phyloP scores from a whole-genome alignment of 2,329 filamentous ascomycete species.

The Microcera coccophila region DNA sequence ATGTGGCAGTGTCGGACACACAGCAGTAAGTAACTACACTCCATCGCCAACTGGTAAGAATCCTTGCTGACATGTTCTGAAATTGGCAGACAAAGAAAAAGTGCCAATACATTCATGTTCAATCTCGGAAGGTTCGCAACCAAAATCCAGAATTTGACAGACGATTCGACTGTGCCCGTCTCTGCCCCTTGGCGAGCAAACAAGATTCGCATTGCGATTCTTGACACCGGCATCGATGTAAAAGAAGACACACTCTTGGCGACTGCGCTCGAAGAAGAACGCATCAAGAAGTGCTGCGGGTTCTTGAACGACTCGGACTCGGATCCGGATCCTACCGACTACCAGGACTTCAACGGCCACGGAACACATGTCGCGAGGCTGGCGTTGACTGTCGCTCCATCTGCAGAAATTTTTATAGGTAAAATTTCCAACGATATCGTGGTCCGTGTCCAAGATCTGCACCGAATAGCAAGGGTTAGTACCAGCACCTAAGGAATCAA shows the following conservation, averaged over 20 bases:
- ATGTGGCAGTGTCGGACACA: no score
- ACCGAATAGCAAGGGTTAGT: slow-evolving; percentile 5
- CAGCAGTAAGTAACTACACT: no score
- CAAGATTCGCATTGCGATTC: slow-evolving; percentile 1
- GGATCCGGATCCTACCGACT: no score
- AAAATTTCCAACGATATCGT: slow-evolving; percentile 3
- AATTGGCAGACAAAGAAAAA: no score
- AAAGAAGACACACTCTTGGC: background rate
- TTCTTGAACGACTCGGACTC: background rate
- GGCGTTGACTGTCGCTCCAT: slow-evolving; percentile 1
- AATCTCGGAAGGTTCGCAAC: no score
- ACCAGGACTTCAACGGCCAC: slow-evolving; percentile 2
- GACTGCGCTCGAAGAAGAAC: background rate
- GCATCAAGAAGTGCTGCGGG: background rate
- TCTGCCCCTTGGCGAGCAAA: background rate
- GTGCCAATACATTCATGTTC: no score
- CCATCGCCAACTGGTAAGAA: no score
- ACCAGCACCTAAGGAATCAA: no score
- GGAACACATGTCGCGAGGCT: slow-evolving; percentile 5
- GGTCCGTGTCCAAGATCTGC: background rate
- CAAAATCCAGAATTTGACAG: no score
- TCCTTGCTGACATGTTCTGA: no score
- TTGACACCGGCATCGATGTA: slow-evolving; percentile 4
- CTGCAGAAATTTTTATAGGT: slow-evolving; percentile 5
- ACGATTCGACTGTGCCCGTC: no score